Evolutionary conservation across 2,329 filamentous ascomycete genomes (phyloP).

Genomic region (Clonostachys rosea): DNA sequence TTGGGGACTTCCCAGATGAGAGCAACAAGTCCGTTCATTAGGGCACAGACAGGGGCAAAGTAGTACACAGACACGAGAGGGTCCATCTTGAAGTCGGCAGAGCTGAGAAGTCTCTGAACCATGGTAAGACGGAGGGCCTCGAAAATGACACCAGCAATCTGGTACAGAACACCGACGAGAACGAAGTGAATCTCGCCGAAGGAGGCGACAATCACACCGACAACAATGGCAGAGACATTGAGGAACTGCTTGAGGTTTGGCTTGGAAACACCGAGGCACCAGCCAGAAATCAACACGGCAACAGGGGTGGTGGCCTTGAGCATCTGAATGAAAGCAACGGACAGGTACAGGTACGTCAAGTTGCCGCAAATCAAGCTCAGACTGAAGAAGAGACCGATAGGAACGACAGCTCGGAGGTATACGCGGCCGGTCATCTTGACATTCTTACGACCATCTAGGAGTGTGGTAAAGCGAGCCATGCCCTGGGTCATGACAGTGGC

Average conservation of each 20-base stretch:
- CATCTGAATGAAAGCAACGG: conserved; percentile 98
- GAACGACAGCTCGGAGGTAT: conserved; percentile 89
- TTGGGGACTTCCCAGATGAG: conserved; percentile 70
- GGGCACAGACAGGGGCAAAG: conserved; percentile 78
- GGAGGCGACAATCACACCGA: conserved; percentile 92
- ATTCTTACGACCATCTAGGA: conserved; percentile 90
- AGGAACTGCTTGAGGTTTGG: conserved; percentile 82
- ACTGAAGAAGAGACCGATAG: conserved; percentile 94
- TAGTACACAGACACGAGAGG: conserved; percentile 86
- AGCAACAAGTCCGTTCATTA: conserved; percentile 74
- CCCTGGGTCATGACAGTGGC: conserved; percentile 93
- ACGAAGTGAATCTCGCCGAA: conserved; percentile 95
- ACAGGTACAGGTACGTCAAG: conserved; percentile 90
- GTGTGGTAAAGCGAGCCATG: conserved; percentile 80
- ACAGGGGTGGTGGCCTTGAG: conserved; percentile 97
- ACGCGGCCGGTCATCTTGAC: conserved; percentile 96
- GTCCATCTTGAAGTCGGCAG: conserved; percentile 87
- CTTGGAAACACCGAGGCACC: conserved; percentile 78
- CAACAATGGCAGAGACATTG: conserved; percentile 91
- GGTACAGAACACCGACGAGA: conserved; percentile 72
- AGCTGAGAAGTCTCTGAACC: conserved; percentile 78
- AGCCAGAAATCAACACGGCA: conserved; percentile 84
- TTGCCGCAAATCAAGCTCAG: conserved; percentile 96
- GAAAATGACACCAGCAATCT: conserved; percentile 73
- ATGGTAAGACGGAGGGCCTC: conserved; percentile 80